phyloP scores from a whole-genome alignment of 2,329 filamentous ascomycete species.

The Cladophialophora bantiana region DNA sequence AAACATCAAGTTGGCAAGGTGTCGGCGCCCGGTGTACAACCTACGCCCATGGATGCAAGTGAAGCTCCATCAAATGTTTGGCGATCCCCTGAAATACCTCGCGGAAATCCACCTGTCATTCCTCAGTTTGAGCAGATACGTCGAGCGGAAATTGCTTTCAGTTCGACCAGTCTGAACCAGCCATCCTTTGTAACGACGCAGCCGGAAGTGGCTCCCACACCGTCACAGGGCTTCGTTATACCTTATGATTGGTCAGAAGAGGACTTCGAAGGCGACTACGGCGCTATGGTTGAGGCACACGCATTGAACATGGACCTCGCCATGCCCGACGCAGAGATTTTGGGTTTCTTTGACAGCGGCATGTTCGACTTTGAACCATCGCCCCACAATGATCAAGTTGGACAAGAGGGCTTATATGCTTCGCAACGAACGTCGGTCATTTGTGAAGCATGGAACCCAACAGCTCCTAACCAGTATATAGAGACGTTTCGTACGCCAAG shows the following conservation, averaged over 20 bases:
- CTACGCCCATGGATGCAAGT: constrained; percentile 6
- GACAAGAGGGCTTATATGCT: constrained; percentile 1
- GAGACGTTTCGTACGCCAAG: background rate
- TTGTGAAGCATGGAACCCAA: constrained; percentile 7
- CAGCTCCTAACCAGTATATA: constrained; percentile 10
- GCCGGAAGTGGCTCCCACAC: background rate
- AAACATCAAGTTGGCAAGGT: constrained; percentile 28
- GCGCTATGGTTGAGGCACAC: constrained; percentile 30
- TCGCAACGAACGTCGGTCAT: background rate
- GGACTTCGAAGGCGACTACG: constrained; percentile 25
- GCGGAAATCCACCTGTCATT: background rate
- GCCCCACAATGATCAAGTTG: constrained; percentile 11
- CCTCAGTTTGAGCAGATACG: background rate
- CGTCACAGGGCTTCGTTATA: constrained; percentile 1
- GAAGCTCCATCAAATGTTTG: constrained; percentile 16
- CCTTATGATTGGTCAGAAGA: constrained; percentile 17
- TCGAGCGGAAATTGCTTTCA: background rate
- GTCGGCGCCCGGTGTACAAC: constrained; percentile 25
- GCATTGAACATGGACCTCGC: constrained; percentile 34
- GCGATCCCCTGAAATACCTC: constrained; percentile 5
- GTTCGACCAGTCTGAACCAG: background rate
- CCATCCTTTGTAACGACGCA: constrained; percentile 1
- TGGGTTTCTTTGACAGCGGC: constrained; percentile 24
- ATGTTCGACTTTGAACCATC: constrained; percentile 23
- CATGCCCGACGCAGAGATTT: constrained; percentile 23